Evolutionary conservation across 2,329 filamentous ascomycete species (phyloP).

Genomic region (Paecilomyces fulvus): DNA sequence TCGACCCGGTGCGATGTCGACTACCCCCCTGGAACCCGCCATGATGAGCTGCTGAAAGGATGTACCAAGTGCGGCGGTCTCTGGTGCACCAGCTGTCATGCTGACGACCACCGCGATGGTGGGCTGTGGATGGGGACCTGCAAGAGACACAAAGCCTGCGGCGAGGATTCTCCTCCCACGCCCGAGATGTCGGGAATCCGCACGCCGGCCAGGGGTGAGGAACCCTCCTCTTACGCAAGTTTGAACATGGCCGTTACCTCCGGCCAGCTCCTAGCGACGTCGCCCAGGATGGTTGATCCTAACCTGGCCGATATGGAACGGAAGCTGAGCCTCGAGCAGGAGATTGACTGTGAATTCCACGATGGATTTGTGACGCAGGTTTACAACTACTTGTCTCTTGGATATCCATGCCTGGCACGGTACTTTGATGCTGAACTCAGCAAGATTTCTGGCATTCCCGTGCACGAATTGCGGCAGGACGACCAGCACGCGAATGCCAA

Average conservation of each 20-base stretch:
- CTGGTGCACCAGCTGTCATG: constrained; percentile 65
- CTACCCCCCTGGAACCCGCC: constrained; percentile 49
- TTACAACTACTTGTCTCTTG: constrained; percentile 91
- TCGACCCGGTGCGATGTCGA: constrained; percentile 75
- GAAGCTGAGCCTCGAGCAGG: constrained; percentile 31
- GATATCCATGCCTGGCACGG: constrained; percentile 77
- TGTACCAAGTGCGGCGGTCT: constrained; percentile 52
- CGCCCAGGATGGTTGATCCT: constrained; percentile 1
- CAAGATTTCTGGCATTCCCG: constrained; percentile 64
- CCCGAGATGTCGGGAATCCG: constrained; percentile 15
- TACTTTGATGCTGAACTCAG: constrained; percentile 77
- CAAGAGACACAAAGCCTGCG: constrained; percentile 14
- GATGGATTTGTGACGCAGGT: constrained; percentile 88
- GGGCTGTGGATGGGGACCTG: constrained; percentile 38
- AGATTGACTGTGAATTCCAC: constrained; percentile 59
- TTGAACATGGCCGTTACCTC: constrained; percentile 15
- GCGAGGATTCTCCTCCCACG: constrained; percentile 7
- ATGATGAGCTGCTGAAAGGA: constrained; percentile 39
- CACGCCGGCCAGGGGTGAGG: constrained; percentile 15
- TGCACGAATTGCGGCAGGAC: constrained; percentile 62
- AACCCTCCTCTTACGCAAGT: constrained; percentile 1
- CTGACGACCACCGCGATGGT: constrained; percentile 25
- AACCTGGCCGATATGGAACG: constrained; percentile 12
- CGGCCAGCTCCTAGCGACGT: constrained; percentile 5
- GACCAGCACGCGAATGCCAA: constrained; percentile 58